These are phyloP conservation scores for Quercus variabilis DNA, from an alignment of 306 rosid species.

Conservation along the genomic window DNA sequence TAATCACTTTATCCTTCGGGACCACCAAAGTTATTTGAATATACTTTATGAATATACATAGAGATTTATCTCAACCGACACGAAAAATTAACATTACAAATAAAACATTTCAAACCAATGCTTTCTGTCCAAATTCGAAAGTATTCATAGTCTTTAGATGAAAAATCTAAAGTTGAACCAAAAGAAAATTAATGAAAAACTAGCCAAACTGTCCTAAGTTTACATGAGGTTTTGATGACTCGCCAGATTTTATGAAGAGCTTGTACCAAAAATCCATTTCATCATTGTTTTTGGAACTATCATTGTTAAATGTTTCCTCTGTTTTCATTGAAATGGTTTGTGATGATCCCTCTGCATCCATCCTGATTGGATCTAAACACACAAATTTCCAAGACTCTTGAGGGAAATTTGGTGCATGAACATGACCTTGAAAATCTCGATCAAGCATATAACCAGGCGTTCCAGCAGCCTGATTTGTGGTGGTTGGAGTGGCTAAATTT, in stretches of 20 bases:
- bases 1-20: too few species aligned
- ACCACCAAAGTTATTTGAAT: too few species aligned
- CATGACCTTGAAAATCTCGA: neutral
- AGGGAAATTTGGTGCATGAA: too few species aligned
- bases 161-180: too few species aligned
- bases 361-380: neutral
- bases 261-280: slow-evolving; percentile 59
- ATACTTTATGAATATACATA: too few species aligned
- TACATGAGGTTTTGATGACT: slow-evolving; percentile 13
- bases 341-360: neutral
- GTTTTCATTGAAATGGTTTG: slow-evolving; percentile 1
- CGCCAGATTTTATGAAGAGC: slow-evolving; percentile 35
- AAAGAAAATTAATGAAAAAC: neutral
- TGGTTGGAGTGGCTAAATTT: neutral
- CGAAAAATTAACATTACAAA: too few species aligned
- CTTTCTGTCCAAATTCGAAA: too few species aligned
- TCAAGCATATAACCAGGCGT: neutral
- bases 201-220: neutral
- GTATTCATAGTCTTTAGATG: too few species aligned
- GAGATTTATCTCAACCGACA: too few species aligned
- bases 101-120: too few species aligned
- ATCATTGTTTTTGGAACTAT: slow-evolving; percentile 27
- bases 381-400: neutral
- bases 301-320: too few species aligned
- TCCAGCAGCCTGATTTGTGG: neutral